Evolutionary conservation across 805 yeast species (phyloP), one percentile per base, ranked within the genome.

Genomic region (Danielia oregonensis): DNA sequence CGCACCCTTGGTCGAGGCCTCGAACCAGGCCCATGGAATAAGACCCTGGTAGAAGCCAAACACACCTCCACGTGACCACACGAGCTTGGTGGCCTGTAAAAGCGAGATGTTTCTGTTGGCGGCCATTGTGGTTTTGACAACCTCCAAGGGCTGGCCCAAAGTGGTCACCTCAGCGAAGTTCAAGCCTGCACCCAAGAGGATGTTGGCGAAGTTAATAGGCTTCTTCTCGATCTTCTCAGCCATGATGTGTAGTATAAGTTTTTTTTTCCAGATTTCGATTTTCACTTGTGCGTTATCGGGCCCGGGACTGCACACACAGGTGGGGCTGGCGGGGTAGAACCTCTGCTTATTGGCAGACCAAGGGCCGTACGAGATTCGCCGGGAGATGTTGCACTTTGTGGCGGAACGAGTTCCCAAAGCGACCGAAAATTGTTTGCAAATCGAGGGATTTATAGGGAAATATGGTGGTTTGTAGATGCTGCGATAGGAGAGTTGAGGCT

Each of bases 21-120:
- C 98, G 49, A 93, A 85, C 97, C 97, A 89, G 5, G 97, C 98
- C 98, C 98, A 93, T 30, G 98, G 98, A 46, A 91, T 89, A 57
- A 93, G 72, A 21, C 98, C 98, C 63, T 93, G 98, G 65, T 89
- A 93, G 67, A 89, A 93, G 0, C 97, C 98, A 18, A 76, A 57
- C 12, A 82, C 52, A 34, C 98, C 98, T 46, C 98, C 98, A 54
- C 98, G 79, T 11, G 93, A 74, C 93, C 95, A 87, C 42, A 93
- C 89, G 26, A 78, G 71, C 39, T 72, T 72, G 33, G 81, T 72
- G 17, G 96, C 86, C 48, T 79, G 79, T 8, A 76, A 48, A 43
- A 93, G 66, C 2, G 79, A 58, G 41, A 91, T 69, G 19, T 72
- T 67, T 57, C 98, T 75, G 68, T 93, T 87, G 34, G 98, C 97